Percentiles rank a stretch among this genome's conserved stretches.
Evolutionary conservation across 148 eudicot species (phyloP).

Genomic region (Polygonum maritimum): DNA sequence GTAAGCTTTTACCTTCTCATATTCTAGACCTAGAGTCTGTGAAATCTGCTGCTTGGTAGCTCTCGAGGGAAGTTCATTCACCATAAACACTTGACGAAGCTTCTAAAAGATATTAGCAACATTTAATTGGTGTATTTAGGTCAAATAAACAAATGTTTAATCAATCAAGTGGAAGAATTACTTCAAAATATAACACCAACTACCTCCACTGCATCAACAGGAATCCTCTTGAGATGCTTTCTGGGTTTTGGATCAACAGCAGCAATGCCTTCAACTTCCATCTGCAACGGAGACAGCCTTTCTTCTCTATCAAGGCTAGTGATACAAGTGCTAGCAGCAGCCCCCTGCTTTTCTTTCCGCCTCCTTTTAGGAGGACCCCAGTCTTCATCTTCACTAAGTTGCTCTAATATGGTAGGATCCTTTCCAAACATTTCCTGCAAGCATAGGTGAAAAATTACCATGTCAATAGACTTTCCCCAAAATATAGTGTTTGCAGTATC

Average conservation of each 20-base stretch:
- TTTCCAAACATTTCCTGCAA: slow-evolving; percentile 94
- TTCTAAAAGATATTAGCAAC: slow-evolving; percentile 38
- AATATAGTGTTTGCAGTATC: background rate
- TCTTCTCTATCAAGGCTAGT: slow-evolving; percentile 44
- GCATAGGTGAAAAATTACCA: slow-evolving; percentile 1
- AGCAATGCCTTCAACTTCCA: slow-evolving; percentile 23
- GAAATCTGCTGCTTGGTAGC: slow-evolving; percentile 47
- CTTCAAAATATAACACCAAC: background rate
- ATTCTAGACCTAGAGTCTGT: slow-evolving; percentile 59
- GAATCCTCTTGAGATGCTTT: slow-evolving; percentile 53
- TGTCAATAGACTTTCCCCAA: background rate
- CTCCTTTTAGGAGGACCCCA: slow-evolving; percentile 77
- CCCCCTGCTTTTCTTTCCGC: slow-evolving; percentile 61
- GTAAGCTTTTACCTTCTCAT: slow-evolving; percentile 50
- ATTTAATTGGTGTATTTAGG: background rate
- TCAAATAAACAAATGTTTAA: background rate
- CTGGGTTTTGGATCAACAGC: slow-evolving; percentile 21
- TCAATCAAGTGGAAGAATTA: background rate
- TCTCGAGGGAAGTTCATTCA: slow-evolving; percentile 84
- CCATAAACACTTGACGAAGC: slow-evolving; percentile 81
- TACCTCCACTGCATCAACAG: slow-evolving; percentile 70
- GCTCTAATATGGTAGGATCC: slow-evolving; percentile 42
- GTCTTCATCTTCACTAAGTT: slow-evolving; percentile 86
- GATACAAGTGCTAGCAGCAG: slow-evolving; percentile 63
- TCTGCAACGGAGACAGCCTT: slow-evolving; percentile 18